Base-by-base conservation (phyloP, 768 basidiomycete species). In the Lactarius tabidus region DNA sequence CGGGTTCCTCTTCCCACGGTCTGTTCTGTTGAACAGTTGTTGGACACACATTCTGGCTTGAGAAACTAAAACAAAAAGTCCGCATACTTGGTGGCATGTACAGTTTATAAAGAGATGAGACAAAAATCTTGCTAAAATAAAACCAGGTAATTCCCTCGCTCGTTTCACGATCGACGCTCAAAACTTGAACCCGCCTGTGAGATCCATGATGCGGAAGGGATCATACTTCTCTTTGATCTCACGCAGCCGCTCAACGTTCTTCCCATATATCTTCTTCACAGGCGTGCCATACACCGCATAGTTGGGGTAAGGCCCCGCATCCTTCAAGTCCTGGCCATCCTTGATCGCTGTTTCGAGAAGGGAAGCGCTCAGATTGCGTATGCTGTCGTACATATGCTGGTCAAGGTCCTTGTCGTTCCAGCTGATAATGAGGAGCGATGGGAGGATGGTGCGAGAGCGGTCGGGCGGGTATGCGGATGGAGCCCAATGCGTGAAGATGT, bases 181-280 rank as follows among this genome's bases (percentile, higher is more conserved):
- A 43, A 63, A 56, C 74, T 85, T 87, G 72, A 80, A 87, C 8
- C 86, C 87, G 9, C 86, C 87, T 29, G 87, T 79, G 26, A 87
- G 79, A 23, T 79, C 81, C 85, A 89, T 88, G 56, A 87, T 78
- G 69, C 83, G 79, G 8, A 74, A 58, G 0, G 86, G 87, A 71
- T 89, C 87, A 60, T 83, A 76, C n/a, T 57, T 59, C 60, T 66
- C 69, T 70, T 82, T 84, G 17, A 87, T 71, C 9, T 59, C 66
- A 62, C 70, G 64, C 63, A 87, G 69, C 57, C 52, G 72, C 9
- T 71, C 71, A 1, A 88, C 60, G 65, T 86, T 84, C 8, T 54
- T 66, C 2, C 83, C 85, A 66, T 84, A 87, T 36, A 89, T 75
- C 14, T 73, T 64, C 59, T 78, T 73, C 23, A 85, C 63, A 0